A percentile compares a stretch with the other conserved stretches of the same genome.
Conservation (phyloP, 129 eudicot species). For the sunflower (Helianthus annuus) region DNA sequence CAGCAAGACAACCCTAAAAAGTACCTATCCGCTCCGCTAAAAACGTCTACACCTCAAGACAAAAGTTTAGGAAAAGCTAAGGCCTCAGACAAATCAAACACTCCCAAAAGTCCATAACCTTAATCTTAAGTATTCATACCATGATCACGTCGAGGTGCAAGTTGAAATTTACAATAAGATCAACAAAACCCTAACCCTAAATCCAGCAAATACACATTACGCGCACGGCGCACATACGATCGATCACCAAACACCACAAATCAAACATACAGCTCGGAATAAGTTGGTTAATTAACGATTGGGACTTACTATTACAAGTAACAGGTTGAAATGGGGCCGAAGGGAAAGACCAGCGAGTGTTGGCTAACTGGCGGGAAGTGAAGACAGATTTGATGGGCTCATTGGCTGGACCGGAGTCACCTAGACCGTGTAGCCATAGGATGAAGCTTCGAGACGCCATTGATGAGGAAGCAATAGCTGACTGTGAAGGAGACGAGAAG, state of each 20-base stretch:
- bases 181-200: conserved; percentile 11
- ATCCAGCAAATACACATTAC: background rate
- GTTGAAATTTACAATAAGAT: no score
- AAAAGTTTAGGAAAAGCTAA: no score
- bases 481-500: conserved; percentile 27
- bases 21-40: no score
- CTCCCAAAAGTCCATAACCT: no score
- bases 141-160: no score
- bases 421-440: conserved; percentile 95
- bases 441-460: conserved; percentile 74
- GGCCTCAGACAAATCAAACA: no score
- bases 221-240: background rate
- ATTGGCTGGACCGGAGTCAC: conserved; percentile 96
- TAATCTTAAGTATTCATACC: no score
- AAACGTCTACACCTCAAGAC: no score
- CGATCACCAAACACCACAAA: background rate
- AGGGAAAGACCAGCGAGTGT: conserved; percentile 87
- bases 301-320: conserved; percentile 74
- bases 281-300: background rate
- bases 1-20: no score
- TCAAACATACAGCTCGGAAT: background rate
- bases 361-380: conserved; percentile 68
- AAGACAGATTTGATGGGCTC: conserved; percentile 78
- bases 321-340: conserved; percentile 93
- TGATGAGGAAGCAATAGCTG: conserved; percentile 18